Conservation (phyloP, 345 rosid genomes). For the Lagerstroemia speciosa region DNA sequence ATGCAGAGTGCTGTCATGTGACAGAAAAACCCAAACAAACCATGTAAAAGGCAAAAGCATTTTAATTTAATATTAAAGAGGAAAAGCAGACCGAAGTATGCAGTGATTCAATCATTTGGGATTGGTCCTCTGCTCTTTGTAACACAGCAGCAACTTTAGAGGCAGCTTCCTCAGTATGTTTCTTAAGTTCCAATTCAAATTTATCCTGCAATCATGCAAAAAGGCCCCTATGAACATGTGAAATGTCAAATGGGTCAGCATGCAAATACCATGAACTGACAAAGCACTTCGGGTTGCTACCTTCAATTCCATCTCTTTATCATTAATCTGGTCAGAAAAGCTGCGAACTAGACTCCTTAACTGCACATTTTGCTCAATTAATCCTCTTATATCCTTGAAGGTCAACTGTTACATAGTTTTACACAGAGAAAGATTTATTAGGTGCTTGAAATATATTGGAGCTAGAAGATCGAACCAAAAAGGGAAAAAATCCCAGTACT, state of each 20-base stretch:
- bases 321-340: constrained; percentile 70
- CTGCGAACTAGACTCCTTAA: constrained; percentile 79
- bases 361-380: constrained; percentile 92
- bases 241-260: background rate
- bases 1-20: no score
- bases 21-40: constrained; percentile 3
- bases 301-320: constrained; percentile 70
- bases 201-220: constrained; percentile 37
- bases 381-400: constrained; percentile 85
- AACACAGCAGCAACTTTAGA: constrained; percentile 72
- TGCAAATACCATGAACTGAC: background rate
- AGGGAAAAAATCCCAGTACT: no score
- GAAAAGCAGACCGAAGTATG: constrained; percentile 62
- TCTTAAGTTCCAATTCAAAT: constrained; percentile 57
- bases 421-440: no score
- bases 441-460: no score
- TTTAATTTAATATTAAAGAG: constrained; percentile 1
- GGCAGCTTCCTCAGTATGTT: constrained; percentile 69
- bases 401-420: no score
- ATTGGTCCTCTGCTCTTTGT: constrained; percentile 89
- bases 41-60: background rate
- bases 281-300: constrained; percentile 23
- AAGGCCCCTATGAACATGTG: background rate
- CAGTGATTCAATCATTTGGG: constrained; percentile 80
- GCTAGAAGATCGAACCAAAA: no score